These are phyloP conservation scores for Fraxinus sp. DNA, from an alignment of 305 asterid genomes.

Conservation along the genomic window DNA sequence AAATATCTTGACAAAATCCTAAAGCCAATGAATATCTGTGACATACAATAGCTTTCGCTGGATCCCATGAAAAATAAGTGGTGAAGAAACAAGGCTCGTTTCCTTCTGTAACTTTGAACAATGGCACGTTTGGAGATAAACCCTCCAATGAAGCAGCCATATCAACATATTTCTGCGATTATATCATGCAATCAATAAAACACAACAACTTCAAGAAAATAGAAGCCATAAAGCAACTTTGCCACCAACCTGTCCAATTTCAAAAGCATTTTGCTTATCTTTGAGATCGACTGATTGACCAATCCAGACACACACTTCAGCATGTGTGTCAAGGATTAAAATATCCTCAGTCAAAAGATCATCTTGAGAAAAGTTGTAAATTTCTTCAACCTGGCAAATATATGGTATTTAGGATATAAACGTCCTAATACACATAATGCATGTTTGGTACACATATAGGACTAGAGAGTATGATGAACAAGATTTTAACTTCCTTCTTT, in stretches of 20 bases:
- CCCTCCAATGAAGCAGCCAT: constrained; percentile 62
- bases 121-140: constrained; percentile 48
- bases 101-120: constrained; percentile 66
- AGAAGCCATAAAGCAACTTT: constrained; percentile 13
- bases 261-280: constrained; percentile 61
- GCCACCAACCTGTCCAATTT: constrained; percentile 59
- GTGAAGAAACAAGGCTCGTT: constrained; percentile 77
- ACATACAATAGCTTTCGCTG: constrained; percentile 63
- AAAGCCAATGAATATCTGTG: constrained; percentile 1
- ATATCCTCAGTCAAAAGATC: constrained; percentile 67
- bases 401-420: background rate
- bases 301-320: constrained; percentile 67
- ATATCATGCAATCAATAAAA: constrained; percentile 21
- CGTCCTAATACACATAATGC: background rate
- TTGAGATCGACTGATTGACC: constrained; percentile 61
- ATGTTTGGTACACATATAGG: background rate
- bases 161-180: constrained; percentile 58
- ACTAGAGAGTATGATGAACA: background rate
- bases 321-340: constrained; percentile 62
- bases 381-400: constrained; percentile 54
- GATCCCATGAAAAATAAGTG: constrained; percentile 67
- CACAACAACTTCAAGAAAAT: constrained; percentile 1
- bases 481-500: background rate
- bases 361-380: constrained; percentile 66
- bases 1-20: constrained; percentile 2